These are phyloP conservation scores for Vickermania spadyakhi DNA, from an alignment of 208 protist genomes.

Conservation along the genomic window DNA sequence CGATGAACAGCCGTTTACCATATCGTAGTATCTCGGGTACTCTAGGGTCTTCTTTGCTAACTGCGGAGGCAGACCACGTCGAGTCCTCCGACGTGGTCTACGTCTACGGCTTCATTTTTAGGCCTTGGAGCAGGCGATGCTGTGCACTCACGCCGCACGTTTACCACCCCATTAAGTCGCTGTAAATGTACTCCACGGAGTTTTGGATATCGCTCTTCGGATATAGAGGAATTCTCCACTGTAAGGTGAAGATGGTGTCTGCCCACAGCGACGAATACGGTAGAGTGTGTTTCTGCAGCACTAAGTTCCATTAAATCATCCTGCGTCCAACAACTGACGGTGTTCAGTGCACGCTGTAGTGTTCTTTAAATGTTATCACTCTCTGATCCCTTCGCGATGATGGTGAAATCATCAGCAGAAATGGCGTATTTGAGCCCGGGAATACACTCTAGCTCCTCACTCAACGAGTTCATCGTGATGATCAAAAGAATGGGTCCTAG, in stretches of 20 bases:
- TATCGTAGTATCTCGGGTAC: too few species aligned
- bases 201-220: neutral
- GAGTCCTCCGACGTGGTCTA: neutral
- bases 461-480: neutral
- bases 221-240: neutral
- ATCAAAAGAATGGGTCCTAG: neutral
- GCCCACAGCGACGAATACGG: neutral
- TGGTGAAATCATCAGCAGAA: constrained; percentile 12
- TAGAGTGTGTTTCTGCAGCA: neutral
- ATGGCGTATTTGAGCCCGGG: neutral
- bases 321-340: neutral
- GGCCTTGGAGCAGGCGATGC: neutral
- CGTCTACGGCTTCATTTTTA: too few species aligned
- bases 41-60: neutral
- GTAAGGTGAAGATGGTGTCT: neutral
- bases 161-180: neutral
- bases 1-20: neutral
- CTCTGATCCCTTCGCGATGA: neutral
- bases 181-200: neutral
- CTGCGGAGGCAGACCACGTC: neutral
- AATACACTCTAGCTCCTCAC: neutral
- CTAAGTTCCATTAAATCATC: neutral
- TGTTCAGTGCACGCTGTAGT: neutral
- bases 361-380: neutral
- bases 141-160: neutral